Percentiles rank a stretch among this genome's conserved stretches.
These are phyloP conservation scores for Strobilomyces echinocephalus DNA, from an alignment of 768 basidiomycete genomes.

Conservation along the genomic window DNA sequence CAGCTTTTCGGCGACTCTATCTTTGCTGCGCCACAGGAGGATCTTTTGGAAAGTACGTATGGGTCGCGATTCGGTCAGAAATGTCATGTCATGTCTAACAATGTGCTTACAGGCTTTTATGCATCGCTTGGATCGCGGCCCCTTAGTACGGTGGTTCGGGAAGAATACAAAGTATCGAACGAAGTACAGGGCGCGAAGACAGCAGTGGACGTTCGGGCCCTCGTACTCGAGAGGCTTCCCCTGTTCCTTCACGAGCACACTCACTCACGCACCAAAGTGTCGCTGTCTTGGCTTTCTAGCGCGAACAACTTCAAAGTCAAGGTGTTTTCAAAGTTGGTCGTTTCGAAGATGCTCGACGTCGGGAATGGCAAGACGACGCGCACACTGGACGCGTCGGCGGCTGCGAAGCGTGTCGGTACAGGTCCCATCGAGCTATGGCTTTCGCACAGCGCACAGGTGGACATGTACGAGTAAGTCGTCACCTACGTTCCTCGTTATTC, in stretches of 20 bases:
- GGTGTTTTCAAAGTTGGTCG: conserved; percentile 57
- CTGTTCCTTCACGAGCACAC: conserved; percentile 90
- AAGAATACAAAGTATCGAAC: conserved; percentile 61
- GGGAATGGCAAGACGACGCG: conserved; percentile 46
- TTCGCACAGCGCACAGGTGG: conserved; percentile 66
- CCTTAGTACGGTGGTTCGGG: conserved; percentile 68
- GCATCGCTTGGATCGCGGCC: conserved; percentile 65
- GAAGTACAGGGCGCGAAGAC: conserved; percentile 47
- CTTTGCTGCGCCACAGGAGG: conserved; percentile 83
- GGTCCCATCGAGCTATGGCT: conserved; percentile 75
- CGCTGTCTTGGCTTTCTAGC: conserved; percentile 62
- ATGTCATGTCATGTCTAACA: not conserved
- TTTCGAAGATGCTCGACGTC: conserved; percentile 56
- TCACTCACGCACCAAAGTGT: conserved; percentile 56
- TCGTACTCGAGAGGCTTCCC: conserved; percentile 80
- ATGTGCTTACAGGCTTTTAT: conserved; percentile 58
- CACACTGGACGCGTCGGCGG: conserved; percentile 70
- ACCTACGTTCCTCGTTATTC: not conserved
- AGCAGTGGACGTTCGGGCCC: conserved; percentile 48
- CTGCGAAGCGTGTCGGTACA: conserved; percentile 48
- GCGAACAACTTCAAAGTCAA: conserved; percentile 66
- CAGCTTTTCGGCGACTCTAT: conserved; percentile 75
- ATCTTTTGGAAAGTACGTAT: conserved; percentile 72
- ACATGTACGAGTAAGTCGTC: conserved; percentile 85
- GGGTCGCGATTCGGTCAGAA: not conserved